Conservation (phyloP, 495 filamentous ascomycete species). For the Penicillium alfredii region DNA sequence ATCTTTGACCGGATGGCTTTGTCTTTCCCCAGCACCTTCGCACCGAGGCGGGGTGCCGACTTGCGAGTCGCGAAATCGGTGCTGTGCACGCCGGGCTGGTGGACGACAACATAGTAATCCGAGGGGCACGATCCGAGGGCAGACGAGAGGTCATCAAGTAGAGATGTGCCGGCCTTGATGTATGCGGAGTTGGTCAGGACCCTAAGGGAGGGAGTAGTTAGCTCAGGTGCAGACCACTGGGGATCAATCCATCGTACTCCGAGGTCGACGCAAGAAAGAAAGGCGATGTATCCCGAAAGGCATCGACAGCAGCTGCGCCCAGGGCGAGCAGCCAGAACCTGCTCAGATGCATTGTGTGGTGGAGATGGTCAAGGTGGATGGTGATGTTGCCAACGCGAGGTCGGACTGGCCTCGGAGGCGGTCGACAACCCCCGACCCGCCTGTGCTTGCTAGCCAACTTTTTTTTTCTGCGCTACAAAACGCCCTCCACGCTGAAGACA, state of each 20-base stretch:
- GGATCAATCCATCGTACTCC: conserved; percentile 50
- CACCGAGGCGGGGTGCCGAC: conserved; percentile 56
- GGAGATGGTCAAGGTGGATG: conserved; percentile 13
- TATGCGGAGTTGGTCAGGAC: conserved; percentile 39
- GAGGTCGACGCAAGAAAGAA: conserved; percentile 79
- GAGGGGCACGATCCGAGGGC: conserved; percentile 63
- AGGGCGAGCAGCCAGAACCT: conserved; percentile 56
- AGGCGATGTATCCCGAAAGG: conserved; percentile 80
- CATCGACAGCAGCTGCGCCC: conserved; percentile 52
- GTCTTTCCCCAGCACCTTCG: conserved; percentile 45
- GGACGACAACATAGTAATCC: conserved; percentile 72
- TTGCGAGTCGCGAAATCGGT: conserved; percentile 52
- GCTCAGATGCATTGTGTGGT: conserved; percentile 54
- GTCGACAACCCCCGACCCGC: conserved; percentile 23
- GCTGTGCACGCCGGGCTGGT: conserved; percentile 69
- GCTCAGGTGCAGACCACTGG: conserved; percentile 11
- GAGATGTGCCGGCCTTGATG: conserved; percentile 38
- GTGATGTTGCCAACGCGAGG: conserved; percentile 25
- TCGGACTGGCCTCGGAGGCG: conserved; percentile 28
- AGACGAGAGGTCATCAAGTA: conserved; percentile 24
- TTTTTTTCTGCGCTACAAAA: no score
- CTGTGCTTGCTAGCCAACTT: conserved; percentile 21
- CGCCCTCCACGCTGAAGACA: no score
- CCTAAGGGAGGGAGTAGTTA: conserved; percentile 33
- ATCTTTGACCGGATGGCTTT: conserved; percentile 43